Percentiles rank a stretch among this genome's conserved stretches.
Conservation (phyloP, 2,329 filamentous ascomycete species). For the Trichoderma asperellum region DNA sequence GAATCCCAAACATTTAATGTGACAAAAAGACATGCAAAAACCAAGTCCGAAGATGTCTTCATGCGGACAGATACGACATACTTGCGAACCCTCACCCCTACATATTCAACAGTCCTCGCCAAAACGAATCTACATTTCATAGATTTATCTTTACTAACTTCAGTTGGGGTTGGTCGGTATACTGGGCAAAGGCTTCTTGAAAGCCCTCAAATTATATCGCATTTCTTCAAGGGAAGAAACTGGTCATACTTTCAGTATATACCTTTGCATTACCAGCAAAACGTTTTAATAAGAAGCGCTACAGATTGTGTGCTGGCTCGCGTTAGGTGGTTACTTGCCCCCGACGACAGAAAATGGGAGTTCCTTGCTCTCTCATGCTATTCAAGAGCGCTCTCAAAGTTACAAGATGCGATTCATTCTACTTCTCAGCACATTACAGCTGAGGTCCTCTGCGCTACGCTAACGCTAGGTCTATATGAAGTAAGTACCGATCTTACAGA, state of each 20-base stretch:
- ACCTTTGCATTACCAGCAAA: slow-evolving; percentile 1
- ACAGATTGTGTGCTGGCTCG: slow-evolving; percentile 1
- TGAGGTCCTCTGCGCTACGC: neutral
- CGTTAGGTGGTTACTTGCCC: neutral
- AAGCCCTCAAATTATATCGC: neutral
- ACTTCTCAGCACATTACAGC: neutral
- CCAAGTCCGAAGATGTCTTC: neutral
- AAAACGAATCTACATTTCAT: neutral
- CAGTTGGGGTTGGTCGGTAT: slow-evolving; percentile 5
- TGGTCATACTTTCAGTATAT: slow-evolving; percentile 6
- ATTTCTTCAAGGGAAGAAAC: neutral
- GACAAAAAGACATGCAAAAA: neutral
- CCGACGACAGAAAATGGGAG: neutral
- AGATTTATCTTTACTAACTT: neutral
- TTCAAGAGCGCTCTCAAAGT: neutral
- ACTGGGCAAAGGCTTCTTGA: slow-evolving; percentile 6
- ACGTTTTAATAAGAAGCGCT: neutral
- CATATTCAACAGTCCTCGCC: neutral
- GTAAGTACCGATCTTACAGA: neutral
- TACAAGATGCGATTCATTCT: neutral
- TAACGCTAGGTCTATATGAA: neutral
- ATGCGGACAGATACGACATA: neutral
- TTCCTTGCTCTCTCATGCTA: neutral
- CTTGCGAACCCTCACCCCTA: neutral
- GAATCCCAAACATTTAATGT: neutral